Evolutionary conservation across 2,329 filamentous ascomycete species (phyloP).

Genomic region (Colletotrichum graminicola): DNA sequence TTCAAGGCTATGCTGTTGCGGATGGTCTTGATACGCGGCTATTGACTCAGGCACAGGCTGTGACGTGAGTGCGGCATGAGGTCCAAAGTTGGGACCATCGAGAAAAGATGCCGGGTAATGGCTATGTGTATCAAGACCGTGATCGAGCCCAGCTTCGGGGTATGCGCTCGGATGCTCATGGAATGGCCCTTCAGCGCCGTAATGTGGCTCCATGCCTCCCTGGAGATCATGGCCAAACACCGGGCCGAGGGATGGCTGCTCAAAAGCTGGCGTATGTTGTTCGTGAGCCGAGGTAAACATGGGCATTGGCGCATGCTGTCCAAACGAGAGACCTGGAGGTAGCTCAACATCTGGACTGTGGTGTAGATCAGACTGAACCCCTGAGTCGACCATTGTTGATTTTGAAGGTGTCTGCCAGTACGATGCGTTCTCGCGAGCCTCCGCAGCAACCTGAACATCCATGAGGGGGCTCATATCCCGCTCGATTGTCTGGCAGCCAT

Average conservation of each 20-base stretch:
- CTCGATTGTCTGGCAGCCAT: constrained; percentile 49
- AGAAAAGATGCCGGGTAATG: constrained; percentile 34
- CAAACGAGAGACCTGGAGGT: constrained; percentile 11
- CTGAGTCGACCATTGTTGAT: constrained; percentile 35
- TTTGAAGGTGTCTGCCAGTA: constrained; percentile 36
- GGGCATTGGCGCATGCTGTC: constrained; percentile 18
- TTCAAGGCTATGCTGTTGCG: constrained; percentile 11
- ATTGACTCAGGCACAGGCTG: constrained; percentile 17
- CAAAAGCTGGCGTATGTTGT: constrained; percentile 24
- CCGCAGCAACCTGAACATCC: constrained; percentile 39
- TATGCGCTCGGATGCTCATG: constrained; percentile 27
- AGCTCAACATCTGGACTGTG: neutral
- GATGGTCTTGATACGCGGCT: constrained; percentile 12
- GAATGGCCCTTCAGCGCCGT: constrained; percentile 12
- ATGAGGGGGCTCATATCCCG: constrained; percentile 42
- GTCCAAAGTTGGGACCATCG: constrained; percentile 27
- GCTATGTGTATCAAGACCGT: constrained; percentile 3
- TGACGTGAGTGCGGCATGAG: neutral
- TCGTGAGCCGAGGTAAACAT: constrained; percentile 34
- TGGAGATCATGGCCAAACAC: constrained; percentile 22
- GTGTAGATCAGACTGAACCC: constrained; percentile 30
- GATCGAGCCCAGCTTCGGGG: constrained; percentile 31
- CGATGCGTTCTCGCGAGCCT: constrained; percentile 27
- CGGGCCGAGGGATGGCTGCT: constrained; percentile 26
- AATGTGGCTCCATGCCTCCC: constrained; percentile 17